phyloP scores from a whole-genome alignment of 768 basidiomycete species.

The Terana coerulea region DNA sequence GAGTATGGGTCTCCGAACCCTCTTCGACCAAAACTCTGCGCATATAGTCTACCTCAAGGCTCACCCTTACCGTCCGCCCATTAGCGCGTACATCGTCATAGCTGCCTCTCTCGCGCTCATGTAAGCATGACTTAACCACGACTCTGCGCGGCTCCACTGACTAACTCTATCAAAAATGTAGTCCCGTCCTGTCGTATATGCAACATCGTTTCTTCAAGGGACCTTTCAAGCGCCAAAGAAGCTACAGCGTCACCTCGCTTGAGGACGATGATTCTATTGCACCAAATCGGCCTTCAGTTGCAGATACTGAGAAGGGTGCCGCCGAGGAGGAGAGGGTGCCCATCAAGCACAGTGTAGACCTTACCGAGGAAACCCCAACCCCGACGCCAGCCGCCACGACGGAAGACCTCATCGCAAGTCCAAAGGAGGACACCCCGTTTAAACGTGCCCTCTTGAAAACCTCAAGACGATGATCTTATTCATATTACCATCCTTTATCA shows the following conservation, averaged over 20 bases:
- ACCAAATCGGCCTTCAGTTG: background rate
- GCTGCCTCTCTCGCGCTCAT: constrained; percentile 50
- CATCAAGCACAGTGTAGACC: background rate
- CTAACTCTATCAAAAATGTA: constrained; percentile 17
- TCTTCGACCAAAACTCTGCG: constrained; percentile 58
- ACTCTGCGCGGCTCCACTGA: background rate
- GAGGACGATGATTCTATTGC: background rate
- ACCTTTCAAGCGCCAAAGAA: constrained; percentile 33
- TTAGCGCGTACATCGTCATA: constrained; percentile 47
- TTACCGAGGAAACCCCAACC: background rate
- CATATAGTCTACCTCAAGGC: constrained; percentile 46
- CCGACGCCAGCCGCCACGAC: background rate
- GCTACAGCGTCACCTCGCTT: background rate
- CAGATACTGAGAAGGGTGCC: background rate
- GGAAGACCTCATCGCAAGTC: background rate
- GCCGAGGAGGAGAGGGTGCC: background rate
- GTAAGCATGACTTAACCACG: constrained; percentile 48
- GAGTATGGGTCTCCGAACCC: constrained; percentile 57
- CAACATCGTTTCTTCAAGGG: constrained; percentile 51
- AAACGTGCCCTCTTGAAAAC: background rate
- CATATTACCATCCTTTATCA: background rate
- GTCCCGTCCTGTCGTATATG: constrained; percentile 48
- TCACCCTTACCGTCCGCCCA: constrained; percentile 38
- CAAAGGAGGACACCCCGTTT: constrained; percentile 1
- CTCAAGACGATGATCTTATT: too few relatives aligned